These are phyloP conservation scores for Lathyrus aphaca DNA, from an alignment of 306 rosid species.

Conservation along the genomic window DNA sequence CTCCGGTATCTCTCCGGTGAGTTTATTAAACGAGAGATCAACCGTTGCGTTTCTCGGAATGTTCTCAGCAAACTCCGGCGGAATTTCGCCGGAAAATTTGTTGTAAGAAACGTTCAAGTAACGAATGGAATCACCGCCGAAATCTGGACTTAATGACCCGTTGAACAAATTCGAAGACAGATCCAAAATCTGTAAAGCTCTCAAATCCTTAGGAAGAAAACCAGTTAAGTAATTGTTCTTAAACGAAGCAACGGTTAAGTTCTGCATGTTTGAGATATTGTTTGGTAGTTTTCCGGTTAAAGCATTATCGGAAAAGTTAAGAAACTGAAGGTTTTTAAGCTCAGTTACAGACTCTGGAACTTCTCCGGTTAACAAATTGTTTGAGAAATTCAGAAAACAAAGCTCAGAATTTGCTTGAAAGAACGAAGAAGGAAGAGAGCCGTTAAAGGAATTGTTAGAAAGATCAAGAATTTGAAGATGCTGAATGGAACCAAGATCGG, in stretches of 20 bases:
- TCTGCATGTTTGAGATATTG: conserved; percentile 49
- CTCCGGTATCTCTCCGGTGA: conserved; percentile 67
- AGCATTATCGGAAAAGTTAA: conserved; percentile 84
- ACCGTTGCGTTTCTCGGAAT: conserved; percentile 61
- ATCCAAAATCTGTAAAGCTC: conserved; percentile 58
- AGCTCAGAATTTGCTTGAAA: conserved; percentile 60
- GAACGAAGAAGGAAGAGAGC: conserved; percentile 65
- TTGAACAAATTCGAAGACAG: conserved; percentile 77
- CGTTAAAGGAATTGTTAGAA: conserved; percentile 80
- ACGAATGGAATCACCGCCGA: conserved; percentile 54
- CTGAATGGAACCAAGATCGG: conserved; percentile 69
- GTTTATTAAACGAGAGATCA: conserved; percentile 77
- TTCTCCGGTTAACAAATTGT: conserved; percentile 61
- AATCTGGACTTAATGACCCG: conserved; percentile 69
- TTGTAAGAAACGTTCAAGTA: conserved; percentile 74
- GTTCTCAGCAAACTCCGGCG: conserved; percentile 49
- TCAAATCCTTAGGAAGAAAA: conserved; percentile 50
- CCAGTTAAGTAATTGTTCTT: conserved; percentile 73
- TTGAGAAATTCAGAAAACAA: conserved; percentile 57
- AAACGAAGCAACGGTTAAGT: conserved; percentile 51
- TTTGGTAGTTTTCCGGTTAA: conserved; percentile 70
- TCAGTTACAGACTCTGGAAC: conserved; percentile 48
- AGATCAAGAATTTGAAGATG: conserved; percentile 75
- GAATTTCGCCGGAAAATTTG: conserved; percentile 66
- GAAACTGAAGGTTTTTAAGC: conserved; percentile 50